Evolutionary conservation across 75 land plant genomes (phyloP), one percentile per base, ranked within the genome.

Genomic region (Pinus taeda): DNA sequence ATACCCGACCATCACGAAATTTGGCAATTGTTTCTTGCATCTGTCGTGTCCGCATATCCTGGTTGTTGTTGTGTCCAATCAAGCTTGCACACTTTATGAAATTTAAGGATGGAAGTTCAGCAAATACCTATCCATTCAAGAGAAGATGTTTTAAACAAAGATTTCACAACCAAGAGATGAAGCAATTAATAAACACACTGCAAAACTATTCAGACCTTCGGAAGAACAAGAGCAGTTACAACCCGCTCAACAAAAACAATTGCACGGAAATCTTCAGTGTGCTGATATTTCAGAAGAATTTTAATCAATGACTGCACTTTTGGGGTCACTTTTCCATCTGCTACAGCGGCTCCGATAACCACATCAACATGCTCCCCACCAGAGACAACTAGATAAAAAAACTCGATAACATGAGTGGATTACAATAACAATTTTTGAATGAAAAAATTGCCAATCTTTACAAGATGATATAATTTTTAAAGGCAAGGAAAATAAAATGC

Each of bases 311-410:
- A 90, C 82, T 97, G 99, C 69, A 97, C 99, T 76, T 97, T 97
- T 18, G 99, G 99, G 9, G 99, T 97, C 79, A 97, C 99, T 82
- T 95, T 95, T 57, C 96, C 98, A 90, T 97, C 99, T 63, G 99
- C 99, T 30, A 97, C 99, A 64, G 99, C 99, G 76, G 96, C 99
- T 57, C 99, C 99, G 64, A 95, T 94, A 74, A 95, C 88, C 63
- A 77, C 90, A 87, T 97, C 99, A 55, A 93, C 95, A 84, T 93
- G 99, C 81, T 95, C 99, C 18, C 98, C 99, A 75, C 95, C 98
- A 81, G 99, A 97, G 53, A 93, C 98, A 83, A 87, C 99, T 97
- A 70, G 0, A 62, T 13, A 79, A 60, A 77, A 77, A 78, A 5
- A 53, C 20, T n/a, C 15, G 29, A 66, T 30, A 66, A 67, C 21